Evolutionary conservation across 371 early-diverging fungal species (phyloP).

Genomic region (Syncephalastrum racemosum): DNA sequence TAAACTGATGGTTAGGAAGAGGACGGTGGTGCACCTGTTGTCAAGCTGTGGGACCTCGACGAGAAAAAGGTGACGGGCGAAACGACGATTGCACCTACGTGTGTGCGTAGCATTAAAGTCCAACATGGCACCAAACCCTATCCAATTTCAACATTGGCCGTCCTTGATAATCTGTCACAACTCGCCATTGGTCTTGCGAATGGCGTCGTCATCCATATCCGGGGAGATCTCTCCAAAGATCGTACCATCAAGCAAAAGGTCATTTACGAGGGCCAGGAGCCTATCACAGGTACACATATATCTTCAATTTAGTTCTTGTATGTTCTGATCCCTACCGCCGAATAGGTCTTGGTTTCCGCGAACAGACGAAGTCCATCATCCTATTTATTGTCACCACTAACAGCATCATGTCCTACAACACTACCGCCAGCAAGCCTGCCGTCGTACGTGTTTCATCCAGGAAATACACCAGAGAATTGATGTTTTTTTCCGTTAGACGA

Average conservation of each 20-base stretch:
- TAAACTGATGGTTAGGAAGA: conserved; percentile 43
- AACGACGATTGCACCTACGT: conserved; percentile 53
- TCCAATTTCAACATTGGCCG: conserved; percentile 84
- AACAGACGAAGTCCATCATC: conserved; percentile 64
- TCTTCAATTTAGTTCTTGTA: neutral
- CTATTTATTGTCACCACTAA: conserved; percentile 77
- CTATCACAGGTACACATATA: conserved; percentile 68
- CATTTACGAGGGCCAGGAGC: conserved; percentile 81
- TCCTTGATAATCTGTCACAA: conserved; percentile 80
- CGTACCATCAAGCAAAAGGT: conserved; percentile 76
- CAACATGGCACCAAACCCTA: conserved; percentile 72
- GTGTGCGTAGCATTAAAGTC: conserved; percentile 70
- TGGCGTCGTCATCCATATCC: conserved; percentile 82
- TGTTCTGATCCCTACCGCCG: neutral
- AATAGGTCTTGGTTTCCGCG: conserved; percentile 75
- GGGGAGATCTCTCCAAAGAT: conserved; percentile 82
- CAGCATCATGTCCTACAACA: conserved; percentile 66
- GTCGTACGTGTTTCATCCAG: conserved; percentile 32
- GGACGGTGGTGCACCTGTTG: conserved; percentile 49
- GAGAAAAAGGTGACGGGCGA: conserved; percentile 25
- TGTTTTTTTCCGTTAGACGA: conserved; percentile 37
- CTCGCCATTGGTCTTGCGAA: conserved; percentile 89
- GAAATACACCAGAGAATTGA: conserved; percentile 5
- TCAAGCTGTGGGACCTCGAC: conserved; percentile 85
- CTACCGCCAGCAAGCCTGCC: conserved; percentile 55